phyloP scores from a whole-genome alignment of 768 basidiomycete genomes.

The Xerocomellus amylosporus region DNA sequence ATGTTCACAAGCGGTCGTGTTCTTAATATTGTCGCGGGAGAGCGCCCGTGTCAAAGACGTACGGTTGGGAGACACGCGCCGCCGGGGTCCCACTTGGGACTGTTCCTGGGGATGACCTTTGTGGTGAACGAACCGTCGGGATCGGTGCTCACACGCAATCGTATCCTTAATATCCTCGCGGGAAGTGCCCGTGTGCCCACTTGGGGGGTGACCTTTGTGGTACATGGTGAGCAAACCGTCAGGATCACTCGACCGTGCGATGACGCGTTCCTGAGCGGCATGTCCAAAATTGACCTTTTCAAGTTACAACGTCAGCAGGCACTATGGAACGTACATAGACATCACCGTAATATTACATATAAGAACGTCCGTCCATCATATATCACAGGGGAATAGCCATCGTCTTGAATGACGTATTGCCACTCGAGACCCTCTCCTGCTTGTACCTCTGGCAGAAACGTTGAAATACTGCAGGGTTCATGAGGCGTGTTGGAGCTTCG shows the following conservation, averaged over 20 bases:
- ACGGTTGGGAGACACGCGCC: too few relatives aligned
- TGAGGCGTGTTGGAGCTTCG: slow-evolving; percentile 7
- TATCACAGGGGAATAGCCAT: slow-evolving; percentile 23
- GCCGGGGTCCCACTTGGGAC: neutral
- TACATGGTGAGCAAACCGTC: too few relatives aligned
- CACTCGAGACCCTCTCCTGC: slow-evolving; percentile 13
- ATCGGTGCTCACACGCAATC: too few relatives aligned
- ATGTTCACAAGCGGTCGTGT: too few relatives aligned
- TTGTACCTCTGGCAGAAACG: slow-evolving; percentile 25
- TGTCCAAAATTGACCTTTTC: neutral
- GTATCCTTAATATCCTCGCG: too few relatives aligned
- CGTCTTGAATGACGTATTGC: slow-evolving; percentile 8
- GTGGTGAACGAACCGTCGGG: too few relatives aligned
- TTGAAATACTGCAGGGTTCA: slow-evolving; percentile 25
- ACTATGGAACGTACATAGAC: neutral
- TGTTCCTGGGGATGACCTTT: neutral
- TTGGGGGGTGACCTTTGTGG: too few relatives aligned
- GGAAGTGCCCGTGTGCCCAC: too few relatives aligned
- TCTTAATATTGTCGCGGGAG: too few relatives aligned
- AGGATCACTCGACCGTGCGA: neutral
- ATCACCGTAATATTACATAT: too few relatives aligned
- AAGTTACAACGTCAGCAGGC: neutral
- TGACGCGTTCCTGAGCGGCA: neutral
- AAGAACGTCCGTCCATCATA: neutral
- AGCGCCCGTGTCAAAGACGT: too few relatives aligned